A percentile compares a stretch with the other conserved stretches of the same genome.
These are phyloP conservation scores for Choanephora cucurbitarum DNA, from an alignment of 371 early-diverging fungal species.

Conservation along the genomic window DNA sequence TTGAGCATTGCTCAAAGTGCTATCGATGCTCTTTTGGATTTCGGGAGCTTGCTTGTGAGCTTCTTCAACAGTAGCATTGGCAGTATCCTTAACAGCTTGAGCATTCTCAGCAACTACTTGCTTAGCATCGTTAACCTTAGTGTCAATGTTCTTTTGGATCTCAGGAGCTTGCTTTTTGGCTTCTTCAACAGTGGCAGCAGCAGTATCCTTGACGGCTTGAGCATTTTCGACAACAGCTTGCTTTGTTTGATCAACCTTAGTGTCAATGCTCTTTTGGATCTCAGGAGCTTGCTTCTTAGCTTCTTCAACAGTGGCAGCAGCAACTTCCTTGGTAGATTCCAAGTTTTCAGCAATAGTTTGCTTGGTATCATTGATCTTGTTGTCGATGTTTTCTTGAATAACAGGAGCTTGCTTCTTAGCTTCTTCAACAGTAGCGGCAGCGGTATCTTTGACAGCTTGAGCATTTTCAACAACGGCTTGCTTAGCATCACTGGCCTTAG, in stretches of 20 bases:
- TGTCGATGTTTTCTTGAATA: slow-evolving; percentile 5
- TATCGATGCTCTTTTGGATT: too few species aligned
- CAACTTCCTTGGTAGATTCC: neutral
- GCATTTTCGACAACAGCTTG: slow-evolving; percentile 8
- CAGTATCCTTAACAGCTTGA: neutral
- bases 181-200: neutral
- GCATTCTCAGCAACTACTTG: neutral
- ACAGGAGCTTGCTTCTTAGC: slow-evolving; percentile 12
- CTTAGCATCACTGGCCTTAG: slow-evolving; percentile 4
- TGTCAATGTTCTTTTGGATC: slow-evolving; percentile 2
- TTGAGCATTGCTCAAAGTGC: slow-evolving; percentile 1
- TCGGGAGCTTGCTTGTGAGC: slow-evolving; percentile 1
- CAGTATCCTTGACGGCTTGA: neutral
- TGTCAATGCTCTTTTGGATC: slow-evolving; percentile 1
- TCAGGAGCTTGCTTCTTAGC: neutral
- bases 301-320: slow-evolving; percentile 8
- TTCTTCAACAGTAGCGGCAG: slow-evolving; percentile 9
- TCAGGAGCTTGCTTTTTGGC: neutral
- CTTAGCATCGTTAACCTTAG: neutral
- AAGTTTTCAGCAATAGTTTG: neutral
- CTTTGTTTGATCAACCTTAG: slow-evolving; percentile 5
- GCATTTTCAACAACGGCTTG: slow-evolving; percentile 7
- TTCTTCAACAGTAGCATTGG: slow-evolving; percentile 7
- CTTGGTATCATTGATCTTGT: slow-evolving; percentile 8
- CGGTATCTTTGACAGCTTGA: slow-evolving; percentile 6